phyloP scores from a whole-genome alignment of 1,284 basidiomycete genomes.

The Moesziomyces antarcticus region DNA sequence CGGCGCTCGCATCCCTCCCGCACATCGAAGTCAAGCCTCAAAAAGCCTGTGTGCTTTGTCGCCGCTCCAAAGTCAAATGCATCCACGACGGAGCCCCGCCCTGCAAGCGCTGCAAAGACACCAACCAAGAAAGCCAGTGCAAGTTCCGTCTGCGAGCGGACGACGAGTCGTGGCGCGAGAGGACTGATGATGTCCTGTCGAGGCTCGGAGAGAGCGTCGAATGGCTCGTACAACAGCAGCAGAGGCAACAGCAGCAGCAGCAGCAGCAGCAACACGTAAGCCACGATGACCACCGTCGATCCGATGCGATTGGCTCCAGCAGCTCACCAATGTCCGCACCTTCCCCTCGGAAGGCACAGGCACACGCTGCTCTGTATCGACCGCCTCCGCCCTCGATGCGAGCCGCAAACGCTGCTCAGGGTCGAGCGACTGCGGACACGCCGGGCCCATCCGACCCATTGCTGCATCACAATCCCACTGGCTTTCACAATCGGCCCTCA shows the following conservation, averaged over 20 bases:
- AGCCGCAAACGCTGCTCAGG: background rate
- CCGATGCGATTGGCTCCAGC: conserved; percentile 14
- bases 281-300: conserved; percentile 11
- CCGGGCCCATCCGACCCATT: conserved; percentile 3
- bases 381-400: conserved; percentile 7
- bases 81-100: conserved; percentile 58
- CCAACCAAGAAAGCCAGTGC: conserved; percentile 54
- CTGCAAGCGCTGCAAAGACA: conserved; percentile 55
- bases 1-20: conserved; percentile 24
- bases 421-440: conserved; percentile 6
- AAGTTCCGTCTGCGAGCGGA: conserved; percentile 59
- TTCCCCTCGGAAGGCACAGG: conserved; percentile 25
- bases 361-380: conserved; percentile 9
- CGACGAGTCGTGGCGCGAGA: conserved; percentile 58
- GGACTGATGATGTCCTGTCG: conserved; percentile 54
- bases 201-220: conserved; percentile 50
- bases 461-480: conserved; percentile 2
- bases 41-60: conserved; percentile 57
- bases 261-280: conserved; percentile 12
- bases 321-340: conserved; percentile 22
- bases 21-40: conserved; percentile 55
- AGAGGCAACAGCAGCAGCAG: conserved; percentile 17
- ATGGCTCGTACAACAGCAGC: conserved; percentile 42
- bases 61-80: conserved; percentile 59
- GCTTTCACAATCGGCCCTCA: conserved; percentile 22